A percentile compares a stretch with the other conserved stretches of the same genome.
phyloP scores from a whole-genome alignment of 495 filamentous ascomycete species.

The Hapsidospora chrysogenum region DNA sequence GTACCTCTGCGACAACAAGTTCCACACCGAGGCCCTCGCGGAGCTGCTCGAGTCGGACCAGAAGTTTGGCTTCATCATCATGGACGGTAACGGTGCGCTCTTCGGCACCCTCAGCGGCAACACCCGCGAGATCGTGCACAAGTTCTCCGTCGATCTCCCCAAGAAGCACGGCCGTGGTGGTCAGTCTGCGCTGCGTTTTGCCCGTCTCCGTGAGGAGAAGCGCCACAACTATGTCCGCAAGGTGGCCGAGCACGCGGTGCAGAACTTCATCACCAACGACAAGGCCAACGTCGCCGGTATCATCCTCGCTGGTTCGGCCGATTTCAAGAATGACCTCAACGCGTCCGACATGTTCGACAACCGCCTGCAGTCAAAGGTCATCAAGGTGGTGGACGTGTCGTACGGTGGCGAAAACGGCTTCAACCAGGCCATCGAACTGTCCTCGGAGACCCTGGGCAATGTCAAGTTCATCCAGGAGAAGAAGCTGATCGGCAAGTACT shows the following conservation, averaged over 20 bases:
- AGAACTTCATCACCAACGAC: conserved; percentile 95
- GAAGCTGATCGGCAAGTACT: conserved; percentile 96
- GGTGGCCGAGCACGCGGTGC: conserved; percentile 90
- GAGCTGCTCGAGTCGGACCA: conserved; percentile 96
- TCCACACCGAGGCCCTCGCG: conserved; percentile 92
- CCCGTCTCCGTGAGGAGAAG: conserved; percentile 98
- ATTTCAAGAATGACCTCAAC: conserved; percentile 99
- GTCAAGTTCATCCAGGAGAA: conserved; percentile 99
- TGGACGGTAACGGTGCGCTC: conserved; percentile 96
- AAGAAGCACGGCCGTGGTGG: conserved; percentile 99
- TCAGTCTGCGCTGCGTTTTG: conserved; percentile 96
- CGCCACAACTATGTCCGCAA: conserved; percentile 99
- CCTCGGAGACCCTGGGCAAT: conserved; percentile 89
- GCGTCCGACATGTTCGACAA: conserved; percentile 94
- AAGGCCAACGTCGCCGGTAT: conserved; percentile 94
- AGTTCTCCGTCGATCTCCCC: conserved; percentile 89
- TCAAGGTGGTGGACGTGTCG: conserved; percentile 97
- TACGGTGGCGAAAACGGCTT: conserved; percentile 99
- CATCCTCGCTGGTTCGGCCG: conserved; percentile 89
- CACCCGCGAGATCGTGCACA: conserved; percentile 91
- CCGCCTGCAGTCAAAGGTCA: conserved; percentile 82
- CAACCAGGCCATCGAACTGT: conserved; percentile 95
- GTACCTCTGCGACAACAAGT: conserved; percentile 99
- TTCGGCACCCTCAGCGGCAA: conserved; percentile 96
- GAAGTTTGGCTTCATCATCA: conserved; percentile 98